These are phyloP conservation scores for Passiflora organensis DNA, from an alignment of 345 rosid genomes.

Conservation along the genomic window DNA sequence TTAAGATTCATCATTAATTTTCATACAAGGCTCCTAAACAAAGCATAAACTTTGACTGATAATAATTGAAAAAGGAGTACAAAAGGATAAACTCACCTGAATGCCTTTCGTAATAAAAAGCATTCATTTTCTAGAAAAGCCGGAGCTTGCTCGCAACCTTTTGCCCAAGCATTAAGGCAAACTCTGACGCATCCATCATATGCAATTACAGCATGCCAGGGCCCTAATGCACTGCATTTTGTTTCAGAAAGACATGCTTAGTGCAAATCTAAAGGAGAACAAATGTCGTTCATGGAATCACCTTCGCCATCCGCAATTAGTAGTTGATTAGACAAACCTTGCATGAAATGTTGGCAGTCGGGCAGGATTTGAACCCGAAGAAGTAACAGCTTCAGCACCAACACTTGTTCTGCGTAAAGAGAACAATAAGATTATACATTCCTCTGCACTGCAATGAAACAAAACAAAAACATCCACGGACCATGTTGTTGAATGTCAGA, in stretches of 20 bases:
- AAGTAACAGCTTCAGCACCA: constrained; percentile 44
- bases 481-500: no score
- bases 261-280: not conserved
- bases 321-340: constrained; percentile 30
- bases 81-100: constrained; percentile 51
- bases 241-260: not conserved
- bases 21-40: no score
- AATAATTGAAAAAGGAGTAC: no score
- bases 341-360: constrained; percentile 93
- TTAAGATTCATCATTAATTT: no score
- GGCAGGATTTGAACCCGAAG: constrained; percentile 56
- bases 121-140: constrained; percentile 92
- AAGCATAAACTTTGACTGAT: no score
- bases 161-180: constrained; percentile 99
- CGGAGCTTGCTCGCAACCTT: constrained; percentile 98
- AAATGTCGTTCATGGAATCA: not conserved
- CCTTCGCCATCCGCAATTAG: not conserved
- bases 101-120: constrained; percentile 73
- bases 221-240: constrained; percentile 71
- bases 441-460: not conserved
- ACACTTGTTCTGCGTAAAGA: constrained; percentile 38
- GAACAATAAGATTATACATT: not conserved
- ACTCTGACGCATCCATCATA: constrained; percentile 97
- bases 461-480: not conserved
- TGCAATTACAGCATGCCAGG: constrained; percentile 95